Conservation (phyloP, 2,329 filamentous ascomycete genomes). For the Fusarium nanum region DNA sequence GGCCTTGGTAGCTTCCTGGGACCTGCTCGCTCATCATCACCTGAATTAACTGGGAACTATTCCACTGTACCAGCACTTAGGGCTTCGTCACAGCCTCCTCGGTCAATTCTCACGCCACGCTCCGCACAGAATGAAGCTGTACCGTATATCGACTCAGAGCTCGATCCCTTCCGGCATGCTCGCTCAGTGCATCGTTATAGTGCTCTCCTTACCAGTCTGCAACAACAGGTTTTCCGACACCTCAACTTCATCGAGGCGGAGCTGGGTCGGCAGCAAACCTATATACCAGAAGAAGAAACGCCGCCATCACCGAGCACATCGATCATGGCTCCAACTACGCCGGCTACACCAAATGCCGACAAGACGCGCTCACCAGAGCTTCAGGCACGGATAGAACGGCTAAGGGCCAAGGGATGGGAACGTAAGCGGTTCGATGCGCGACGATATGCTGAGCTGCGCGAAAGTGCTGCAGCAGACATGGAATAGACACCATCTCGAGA, state of each 20-base stretch:
- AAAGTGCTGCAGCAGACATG: slow-evolving; percentile 64
- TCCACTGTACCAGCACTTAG: slow-evolving; percentile 1
- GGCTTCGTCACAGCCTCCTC: slow-evolving; percentile 33
- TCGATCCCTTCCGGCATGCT: slow-evolving; percentile 55
- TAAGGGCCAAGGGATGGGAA: slow-evolving; percentile 67
- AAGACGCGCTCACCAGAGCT: slow-evolving; percentile 57
- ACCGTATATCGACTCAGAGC: slow-evolving; percentile 30
- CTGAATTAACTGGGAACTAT: slow-evolving; percentile 36
- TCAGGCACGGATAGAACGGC: slow-evolving; percentile 63
- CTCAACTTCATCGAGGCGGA: slow-evolving; percentile 59
- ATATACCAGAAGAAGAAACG: slow-evolving; percentile 41
- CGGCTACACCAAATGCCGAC: slow-evolving; percentile 43
- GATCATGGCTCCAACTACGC: slow-evolving; percentile 5
- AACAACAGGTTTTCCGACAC: slow-evolving; percentile 62
- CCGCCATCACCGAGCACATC: not conserved
- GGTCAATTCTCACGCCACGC: slow-evolving; percentile 32
- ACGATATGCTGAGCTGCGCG: slow-evolving; percentile 65
- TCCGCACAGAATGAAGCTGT: slow-evolving; percentile 19
- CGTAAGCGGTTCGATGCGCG: slow-evolving; percentile 65
- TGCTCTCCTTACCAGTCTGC: slow-evolving; percentile 60
- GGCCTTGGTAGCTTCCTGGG: slow-evolving; percentile 61
- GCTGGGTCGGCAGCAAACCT: slow-evolving; percentile 35
- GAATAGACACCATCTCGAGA: not conserved
- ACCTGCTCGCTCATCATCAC: slow-evolving; percentile 44
- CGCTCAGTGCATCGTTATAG: slow-evolving; percentile 62